Evolutionary conservation across 2,329 filamentous ascomycete species (phyloP), one percentile per base, ranked within the genome.

Genomic region (Colletotrichum tanaceti): DNA sequence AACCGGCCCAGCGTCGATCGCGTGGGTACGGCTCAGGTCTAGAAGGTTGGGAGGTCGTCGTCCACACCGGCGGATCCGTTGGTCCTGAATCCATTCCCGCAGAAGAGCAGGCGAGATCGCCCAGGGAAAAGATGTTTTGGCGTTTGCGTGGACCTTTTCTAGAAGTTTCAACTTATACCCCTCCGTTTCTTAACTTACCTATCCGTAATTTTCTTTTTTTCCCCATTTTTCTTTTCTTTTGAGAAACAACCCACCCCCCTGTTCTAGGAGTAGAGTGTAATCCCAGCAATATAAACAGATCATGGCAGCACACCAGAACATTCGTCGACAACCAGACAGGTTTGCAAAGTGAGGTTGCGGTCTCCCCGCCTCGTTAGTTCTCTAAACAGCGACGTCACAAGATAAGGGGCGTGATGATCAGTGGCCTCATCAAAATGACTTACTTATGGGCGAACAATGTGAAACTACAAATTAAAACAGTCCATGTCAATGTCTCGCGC

Each of bases 151-250:
- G 44, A 22, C 24, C 16, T 66, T 43, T 38, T 24, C 22, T 22
- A n/a, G 18, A 53, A 66, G 35, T 43, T 63, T 66, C 52, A 57
- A 50, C 49, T 52, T 66, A 66, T 66, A 66, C 64, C 64, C 59
- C 18, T 49, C 46, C 20, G 39, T 11, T n/a, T n/a, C n/a, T n/a
- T n/a, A n/a, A n/a, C n/a, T n/a, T n/a, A n/a, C n/a, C n/a, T n/a
- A n/a, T n/a, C n/a, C n/a, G n/a, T n/a, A n/a, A n/a, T n/a, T 24
- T 32, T 47, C 14, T 39, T 20, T n/a, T 5, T 14, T 2, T 4
- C 5, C 16, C 5, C n/a, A 6, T 38, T 11, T 14, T 6, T 6
- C 6, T 5, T 24, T 9, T 14, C 3, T 38, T 20, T 38, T 20
- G 18, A 38, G 3, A 38, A 13, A n/a, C 18, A n/a, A n/a, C 28